Evolutionary conservation across 129 eudicot species (phyloP), one percentile per base, ranked within the genome.

Genomic region (Artemisia tridentata): DNA sequence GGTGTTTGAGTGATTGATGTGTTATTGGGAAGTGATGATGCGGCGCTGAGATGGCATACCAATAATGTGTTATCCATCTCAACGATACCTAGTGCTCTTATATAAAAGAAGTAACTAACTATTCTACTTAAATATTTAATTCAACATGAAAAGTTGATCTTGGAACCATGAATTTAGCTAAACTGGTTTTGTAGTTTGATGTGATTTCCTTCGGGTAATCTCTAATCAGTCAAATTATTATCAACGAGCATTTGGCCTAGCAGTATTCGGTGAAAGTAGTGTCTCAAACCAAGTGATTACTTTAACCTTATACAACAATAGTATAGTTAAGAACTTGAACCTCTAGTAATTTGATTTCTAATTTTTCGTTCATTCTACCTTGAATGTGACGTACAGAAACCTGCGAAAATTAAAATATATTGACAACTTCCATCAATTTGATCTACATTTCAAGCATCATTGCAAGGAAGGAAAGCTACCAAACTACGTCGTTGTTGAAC

Each of bases 391-490:
- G 10, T 38, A 38, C 83, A 92, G 98, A 75, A 89, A 89, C 81
- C 78, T 91, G 1, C 81, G 97, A 71, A 86, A 88, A 60, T 59
- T 91, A 62, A 91, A 88, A 69, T 91, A 91, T 80, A 62, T 82
- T 29, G 79, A 85, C 64, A 86, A 88, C 51, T 91, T 91, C 81
- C 92, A 91, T 50, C 93, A 82, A 51, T 91, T 84, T 59, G 96
- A 91, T 72, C 75, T 91, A 20, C 69, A 76, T 67, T 91, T 91
- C 86, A 83, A 91, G 77, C 72, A 71, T 7, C 92, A 92, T 49
- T 92, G 98, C 76, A 71, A 87, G 69, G 81, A 86, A 56, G 98
- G 98, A 7, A 89, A 85, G 58, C 81, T 92, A 29, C 96, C 98
- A 60, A 92, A 89, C 72, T 92, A 92, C 27, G 90, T 84, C 0